Evolutionary conservation across 176 grass and related monocot genomes (phyloP).

Genomic region (Triticum monococcum): DNA sequence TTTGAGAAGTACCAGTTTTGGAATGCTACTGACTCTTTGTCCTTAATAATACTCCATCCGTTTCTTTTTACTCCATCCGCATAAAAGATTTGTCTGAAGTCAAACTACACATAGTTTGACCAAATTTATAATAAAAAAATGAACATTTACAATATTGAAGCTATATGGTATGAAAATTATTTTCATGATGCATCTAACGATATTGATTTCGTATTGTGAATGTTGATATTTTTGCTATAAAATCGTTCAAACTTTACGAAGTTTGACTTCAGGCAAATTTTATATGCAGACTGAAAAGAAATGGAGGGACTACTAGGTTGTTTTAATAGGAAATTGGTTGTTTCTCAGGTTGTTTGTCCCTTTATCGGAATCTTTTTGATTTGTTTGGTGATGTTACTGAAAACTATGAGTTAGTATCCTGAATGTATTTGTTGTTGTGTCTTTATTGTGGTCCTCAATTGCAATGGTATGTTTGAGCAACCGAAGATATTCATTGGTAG

Average conservation of each 20-base stretch:
- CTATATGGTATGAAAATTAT: too few relatives aligned
- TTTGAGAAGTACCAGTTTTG: not conserved
- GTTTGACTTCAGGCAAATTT: too few relatives aligned
- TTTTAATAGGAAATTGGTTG: not conserved
- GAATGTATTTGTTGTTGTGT: not conserved
- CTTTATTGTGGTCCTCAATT: not conserved
- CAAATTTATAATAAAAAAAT: too few relatives aligned
- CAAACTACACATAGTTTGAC: too few relatives aligned
- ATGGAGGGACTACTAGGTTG: not conserved
- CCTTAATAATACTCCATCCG: not conserved
- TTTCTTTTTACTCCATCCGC: too few relatives aligned
- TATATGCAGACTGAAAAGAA: too few relatives aligned
- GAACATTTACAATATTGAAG: too few relatives aligned
- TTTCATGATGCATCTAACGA: too few relatives aligned
- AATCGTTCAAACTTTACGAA: too few relatives aligned
- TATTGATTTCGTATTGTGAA: too few relatives aligned
- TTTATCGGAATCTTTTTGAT: not conserved
- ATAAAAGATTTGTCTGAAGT: too few relatives aligned
- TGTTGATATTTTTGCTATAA: too few relatives aligned
- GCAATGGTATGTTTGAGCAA: not conserved
- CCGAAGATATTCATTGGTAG: constrained; percentile 11
- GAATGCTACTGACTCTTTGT: not conserved
- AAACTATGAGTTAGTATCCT: not conserved
- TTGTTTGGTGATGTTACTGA: not conserved
- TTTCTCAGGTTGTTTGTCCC: not conserved